Percentiles rank a stretch among this genome's conserved stretches.
phyloP scores from a whole-genome alignment of 768 basidiomycete species.

The Hygrocybe coccinea region DNA sequence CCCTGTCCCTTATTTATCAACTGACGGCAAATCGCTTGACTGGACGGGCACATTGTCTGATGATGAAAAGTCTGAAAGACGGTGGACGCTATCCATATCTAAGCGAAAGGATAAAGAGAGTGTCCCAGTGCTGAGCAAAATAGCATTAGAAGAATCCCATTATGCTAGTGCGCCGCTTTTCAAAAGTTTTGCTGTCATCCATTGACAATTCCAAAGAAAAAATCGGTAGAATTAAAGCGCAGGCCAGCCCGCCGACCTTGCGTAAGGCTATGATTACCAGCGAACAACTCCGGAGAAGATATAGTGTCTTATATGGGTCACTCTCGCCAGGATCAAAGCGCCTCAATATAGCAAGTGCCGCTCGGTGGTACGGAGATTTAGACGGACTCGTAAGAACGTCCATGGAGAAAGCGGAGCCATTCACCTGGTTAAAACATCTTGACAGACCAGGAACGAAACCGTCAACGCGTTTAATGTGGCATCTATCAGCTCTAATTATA shows the following conservation, averaged over 20 bases:
- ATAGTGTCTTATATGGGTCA: slow-evolving; percentile 46
- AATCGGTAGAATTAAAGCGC: slow-evolving; percentile 47
- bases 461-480: slow-evolving; percentile 46
- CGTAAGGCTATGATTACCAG: slow-evolving; percentile 61
- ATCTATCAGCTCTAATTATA: slow-evolving; percentile 62
- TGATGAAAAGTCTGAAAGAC: slow-evolving; percentile 53
- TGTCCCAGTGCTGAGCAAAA: slow-evolving; percentile 34
- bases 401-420: slow-evolving; percentile 61
- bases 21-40: slow-evolving; percentile 68
- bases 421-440: slow-evolving; percentile 69
- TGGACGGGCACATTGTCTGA: slow-evolving; percentile 59
- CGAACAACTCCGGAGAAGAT: slow-evolving; percentile 63
- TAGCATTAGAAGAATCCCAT: slow-evolving; percentile 56
- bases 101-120: slow-evolving; percentile 58
- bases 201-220: slow-evolving; percentile 41
- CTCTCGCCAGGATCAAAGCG: slow-evolving; percentile 26
- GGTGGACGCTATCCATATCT: slow-evolving; percentile 55
- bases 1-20: slow-evolving; percentile 64
- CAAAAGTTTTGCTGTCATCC: background rate
- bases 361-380: slow-evolving; percentile 58
- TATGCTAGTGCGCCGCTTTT: slow-evolving; percentile 45
- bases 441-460: slow-evolving; percentile 39
- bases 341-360: slow-evolving; percentile 47
- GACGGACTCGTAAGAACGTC: slow-evolving; percentile 43
- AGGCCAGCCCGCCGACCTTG: slow-evolving; percentile 48